Evolutionary conservation across 768 basidiomycete species (phyloP), one percentile per base, ranked within the genome.

Genomic region (Dictyophora rubrovolvata): DNA sequence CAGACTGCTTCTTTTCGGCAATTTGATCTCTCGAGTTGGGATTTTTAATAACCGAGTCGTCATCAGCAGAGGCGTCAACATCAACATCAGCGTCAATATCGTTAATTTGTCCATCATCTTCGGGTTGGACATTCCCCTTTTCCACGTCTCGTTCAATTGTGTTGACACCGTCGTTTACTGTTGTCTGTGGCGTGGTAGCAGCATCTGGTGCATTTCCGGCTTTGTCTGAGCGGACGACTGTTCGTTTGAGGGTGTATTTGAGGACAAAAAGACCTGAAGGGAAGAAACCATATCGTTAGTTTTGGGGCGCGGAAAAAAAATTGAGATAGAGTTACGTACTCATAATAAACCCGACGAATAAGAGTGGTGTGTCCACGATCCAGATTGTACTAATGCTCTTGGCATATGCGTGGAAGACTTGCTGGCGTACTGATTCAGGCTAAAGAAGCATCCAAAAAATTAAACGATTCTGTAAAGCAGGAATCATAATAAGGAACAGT

Each of bases 381-480:
- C 86, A 89, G 21, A 89, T 82, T 50, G 68, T 68, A 62, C 77
- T 76, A 42, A 89, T 82, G 2, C 85, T 81, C 33, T 74, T 73
- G 14, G 85, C 75, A 69, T 81, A 87, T 0, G 85, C 85, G 59
- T 86, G 74, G 34, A 83, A 76, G 9, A 86, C 71, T 47, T 72
- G 73, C 22, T 71, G 64, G 12, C 82, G 82, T 28, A 75, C 66
- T 11, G 67, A 66, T 14, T 65, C 64, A 7, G 77, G 69, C 63
- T 89, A 58, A 52, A 53, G 5, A 33, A 12, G 11, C 16, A 14
- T 12, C 21, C 11, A 11, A 50, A 6, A 20, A 34, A 48, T n/a
- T 17, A 42, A 5, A 21, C 7, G 28, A 14, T 35, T 9, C n/a
- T 20, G 20, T 9, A 33, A 56, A 22, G 17, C 10, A 18, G 48